A percentile compares a stretch with the other conserved stretches of the same genome.
These are phyloP conservation scores for Bryum argenteum DNA, from an alignment of 225 moss, liverwort and hornwort species.

Conservation along the genomic window DNA sequence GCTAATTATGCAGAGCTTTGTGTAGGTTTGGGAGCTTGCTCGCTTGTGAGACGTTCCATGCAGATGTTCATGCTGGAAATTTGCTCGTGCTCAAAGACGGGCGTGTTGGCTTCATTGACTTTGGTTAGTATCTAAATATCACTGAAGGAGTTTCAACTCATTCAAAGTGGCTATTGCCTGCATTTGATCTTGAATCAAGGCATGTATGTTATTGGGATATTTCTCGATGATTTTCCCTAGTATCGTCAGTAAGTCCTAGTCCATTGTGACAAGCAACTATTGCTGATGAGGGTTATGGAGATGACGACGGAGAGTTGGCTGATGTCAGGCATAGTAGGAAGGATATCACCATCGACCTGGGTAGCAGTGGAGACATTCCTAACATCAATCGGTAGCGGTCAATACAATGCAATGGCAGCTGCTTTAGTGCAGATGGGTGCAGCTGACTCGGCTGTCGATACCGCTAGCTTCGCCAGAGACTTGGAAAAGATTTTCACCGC, in stretches of 20 bases:
- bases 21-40: constrained; percentile 97
- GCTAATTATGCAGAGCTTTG: constrained; percentile 22
- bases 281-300: too few relatives aligned
- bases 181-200: background rate
- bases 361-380: constrained; percentile 88
- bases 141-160: background rate
- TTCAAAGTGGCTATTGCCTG: background rate
- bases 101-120: constrained; percentile 96
- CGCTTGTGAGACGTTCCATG: constrained; percentile 97
- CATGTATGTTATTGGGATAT: too few relatives aligned
- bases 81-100: constrained; percentile 88
- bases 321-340: constrained; percentile 85
- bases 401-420: constrained; percentile 84
- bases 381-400: constrained; percentile 72
- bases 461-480: constrained; percentile 76
- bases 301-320: constrained; percentile 13
- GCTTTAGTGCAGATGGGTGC: constrained; percentile 98
- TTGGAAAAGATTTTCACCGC: constrained; percentile 87
- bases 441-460: constrained; percentile 69
- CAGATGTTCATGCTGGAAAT: constrained; percentile 98
- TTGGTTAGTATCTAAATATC: constrained; percentile 56
- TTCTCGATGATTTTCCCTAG: too few relatives aligned
- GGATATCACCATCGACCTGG: constrained; percentile 95
- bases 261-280: too few relatives aligned
- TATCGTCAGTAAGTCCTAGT: too few relatives aligned